Percentiles rank a stretch among this genome's conserved stretches.
These are phyloP conservation scores for Brettanomyces sp. DNA, from an alignment of 805 yeast species.

Conservation along the genomic window DNA sequence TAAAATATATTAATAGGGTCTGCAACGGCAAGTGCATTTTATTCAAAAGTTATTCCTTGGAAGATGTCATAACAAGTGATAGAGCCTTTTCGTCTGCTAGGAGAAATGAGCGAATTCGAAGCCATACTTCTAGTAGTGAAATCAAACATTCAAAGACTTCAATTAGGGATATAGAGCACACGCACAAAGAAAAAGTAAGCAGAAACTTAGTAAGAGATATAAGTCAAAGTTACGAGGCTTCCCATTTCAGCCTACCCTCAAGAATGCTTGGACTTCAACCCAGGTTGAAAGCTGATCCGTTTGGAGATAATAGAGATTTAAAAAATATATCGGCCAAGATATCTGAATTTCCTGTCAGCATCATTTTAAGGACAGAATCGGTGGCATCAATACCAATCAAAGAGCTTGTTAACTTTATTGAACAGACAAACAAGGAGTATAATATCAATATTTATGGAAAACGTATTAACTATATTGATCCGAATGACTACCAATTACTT, in stretches of 20 bases:
- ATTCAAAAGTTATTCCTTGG: too few relatives aligned
- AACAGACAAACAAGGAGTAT: conserved; percentile 9
- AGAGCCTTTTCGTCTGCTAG: too few relatives aligned
- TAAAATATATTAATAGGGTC: too few relatives aligned
- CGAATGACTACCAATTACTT: conserved; percentile 12
- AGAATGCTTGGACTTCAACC: neutral
- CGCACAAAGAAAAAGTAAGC: too few relatives aligned
- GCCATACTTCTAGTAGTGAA: too few relatives aligned
- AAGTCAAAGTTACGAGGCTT: too few relatives aligned
- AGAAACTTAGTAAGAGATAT: too few relatives aligned
- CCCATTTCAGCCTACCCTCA: neutral
- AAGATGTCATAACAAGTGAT: too few relatives aligned
- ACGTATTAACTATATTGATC: conserved; percentile 8
- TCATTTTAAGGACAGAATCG: conserved; percentile 8
- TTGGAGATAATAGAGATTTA: neutral
- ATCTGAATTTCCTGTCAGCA: conserved; percentile 11
- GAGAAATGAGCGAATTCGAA: too few relatives aligned
- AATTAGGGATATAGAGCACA: too few relatives aligned
- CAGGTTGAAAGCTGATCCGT: neutral
- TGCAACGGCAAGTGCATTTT: too few relatives aligned
- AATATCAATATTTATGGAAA: conserved; percentile 3
- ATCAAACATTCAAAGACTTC: too few relatives aligned
- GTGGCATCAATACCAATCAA: conserved; percentile 9
- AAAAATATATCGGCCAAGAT: conserved; percentile 2
- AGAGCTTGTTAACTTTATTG: conserved; percentile 11